Conservation (phyloP, 78 protist genomes). For the Dictyostelium intermedium region DNA sequence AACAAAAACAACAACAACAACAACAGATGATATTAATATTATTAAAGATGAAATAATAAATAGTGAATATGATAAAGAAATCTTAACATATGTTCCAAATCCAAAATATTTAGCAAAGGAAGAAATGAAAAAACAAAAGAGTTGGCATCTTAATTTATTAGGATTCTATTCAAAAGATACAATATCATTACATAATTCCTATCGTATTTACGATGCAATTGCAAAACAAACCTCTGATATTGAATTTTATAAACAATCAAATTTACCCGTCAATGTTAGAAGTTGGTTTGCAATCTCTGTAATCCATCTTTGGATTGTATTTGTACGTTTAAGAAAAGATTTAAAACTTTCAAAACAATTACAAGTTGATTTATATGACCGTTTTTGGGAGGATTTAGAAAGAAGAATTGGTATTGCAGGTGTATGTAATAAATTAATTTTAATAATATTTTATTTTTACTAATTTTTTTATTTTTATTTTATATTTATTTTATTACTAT, state of each 20-base stretch:
- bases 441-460: not conserved
- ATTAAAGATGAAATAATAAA: not conserved
- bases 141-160: conserved; percentile 30
- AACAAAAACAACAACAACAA: not conserved
- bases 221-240: conserved; percentile 34
- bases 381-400: conserved; percentile 79
- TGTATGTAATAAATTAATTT: conserved; percentile 20
- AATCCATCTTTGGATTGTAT: conserved; percentile 51
- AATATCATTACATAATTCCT: conserved; percentile 21
- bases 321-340: conserved; percentile 68
- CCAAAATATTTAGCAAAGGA: conserved; percentile 6
- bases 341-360: conserved; percentile 2
- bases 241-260: conserved; percentile 32
- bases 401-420: conserved; percentile 52
- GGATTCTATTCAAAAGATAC: conserved; percentile 51
- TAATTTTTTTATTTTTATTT: not conserved
- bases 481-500: not conserved
- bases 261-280: conserved; percentile 63
- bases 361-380: conserved; percentile 57
- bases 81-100: conserved; percentile 35
- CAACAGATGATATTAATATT: not conserved
- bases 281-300: conserved; percentile 57
- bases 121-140: not conserved
- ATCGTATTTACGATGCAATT: conserved; percentile 24
- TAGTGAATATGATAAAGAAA: not conserved